Conservation (phyloP, 148 eudicot genomes). For the Tetragonia tetragonoides region DNA sequence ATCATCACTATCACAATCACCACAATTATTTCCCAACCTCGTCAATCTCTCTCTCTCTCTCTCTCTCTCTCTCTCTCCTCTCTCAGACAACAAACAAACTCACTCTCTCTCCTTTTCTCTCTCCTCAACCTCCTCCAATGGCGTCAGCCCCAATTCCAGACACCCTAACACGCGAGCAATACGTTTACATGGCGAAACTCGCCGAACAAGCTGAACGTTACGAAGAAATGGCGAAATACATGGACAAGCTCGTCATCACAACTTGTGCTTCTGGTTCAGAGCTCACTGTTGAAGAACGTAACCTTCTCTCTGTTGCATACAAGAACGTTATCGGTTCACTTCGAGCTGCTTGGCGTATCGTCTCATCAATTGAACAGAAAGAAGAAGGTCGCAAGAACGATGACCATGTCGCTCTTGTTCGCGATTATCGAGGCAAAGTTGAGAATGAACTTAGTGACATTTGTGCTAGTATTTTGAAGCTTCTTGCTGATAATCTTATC, state of each 20-base stretch:
- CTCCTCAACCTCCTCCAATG: slow-evolving; percentile 14
- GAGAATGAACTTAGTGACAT: slow-evolving; percentile 48
- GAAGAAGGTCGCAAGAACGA: slow-evolving; percentile 73
- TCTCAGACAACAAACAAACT: too few species aligned
- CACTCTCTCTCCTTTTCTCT: too few species aligned
- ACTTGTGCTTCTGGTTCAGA: slow-evolving; percentile 29
- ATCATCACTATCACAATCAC: too few species aligned
- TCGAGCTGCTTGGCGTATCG: slow-evolving; percentile 76
- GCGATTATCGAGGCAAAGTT: slow-evolving; percentile 47
- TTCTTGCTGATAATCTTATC: slow-evolving; percentile 37
- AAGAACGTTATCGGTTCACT: slow-evolving; percentile 89
- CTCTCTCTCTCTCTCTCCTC: too few species aligned
- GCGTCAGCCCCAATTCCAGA: slow-evolving; percentile 29
- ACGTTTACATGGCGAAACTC: slow-evolving; percentile 65
- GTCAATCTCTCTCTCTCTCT: too few species aligned
- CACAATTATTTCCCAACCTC: too few species aligned
- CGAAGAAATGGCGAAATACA: slow-evolving; percentile 74
- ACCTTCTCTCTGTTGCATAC: slow-evolving; percentile 90
- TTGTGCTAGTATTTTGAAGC: slow-evolving; percentile 49
- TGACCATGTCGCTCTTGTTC: slow-evolving; percentile 53
- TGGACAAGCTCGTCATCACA: slow-evolving; percentile 52
- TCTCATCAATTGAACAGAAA: slow-evolving; percentile 69
- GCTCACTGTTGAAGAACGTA: slow-evolving; percentile 77
- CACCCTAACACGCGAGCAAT: slow-evolving; percentile 52
- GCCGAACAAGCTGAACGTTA: slow-evolving; percentile 80